Evolutionary conservation across 768 basidiomycete species (phyloP), one percentile per base, ranked within the genome.

Genomic region (Macrolepiota albuminosa): DNA sequence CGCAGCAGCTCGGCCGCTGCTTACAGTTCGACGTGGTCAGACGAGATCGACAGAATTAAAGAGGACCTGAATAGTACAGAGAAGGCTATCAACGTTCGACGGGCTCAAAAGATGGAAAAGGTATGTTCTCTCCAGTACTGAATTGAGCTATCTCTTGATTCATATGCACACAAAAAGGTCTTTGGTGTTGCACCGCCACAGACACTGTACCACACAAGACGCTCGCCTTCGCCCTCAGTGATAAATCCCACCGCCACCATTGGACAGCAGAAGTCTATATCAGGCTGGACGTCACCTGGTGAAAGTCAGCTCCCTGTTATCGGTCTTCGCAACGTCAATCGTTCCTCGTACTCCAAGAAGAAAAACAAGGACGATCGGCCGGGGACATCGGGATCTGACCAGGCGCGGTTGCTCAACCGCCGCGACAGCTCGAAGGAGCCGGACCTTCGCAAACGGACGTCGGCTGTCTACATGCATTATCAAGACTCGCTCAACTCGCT

Each of bases 31-130:
- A 69, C 72, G 4, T 84, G 83, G 84, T 73, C 73, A 11, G 82
- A 83, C 53, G 79, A 82, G 37, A 69, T 82, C 42, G 88, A 90
- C 61, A 78, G 88, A 36, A 70, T 85, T 46, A 88, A 83, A 71
- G 87, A 85, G 68, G 87, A 89, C 60, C 78, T 93, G 51, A 80
- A 85, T 65, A 84, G 84, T 33, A 78, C 75, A 63, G 90, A 93
- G 69, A 91, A 91, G 75, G 87, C 88, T 14, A 81, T 88, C 67
- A 89, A 89, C 66, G 90, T 94, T 49, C 80, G 85, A 52, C 75
- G 92, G 54, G 91, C 90, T 42, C 79, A 86, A 68, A 94, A 93
- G 73, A 93, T 94, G 90, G 90, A 93, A 73, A 88, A 89, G 84
- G 91, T 89, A 57, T 34, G 79, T 69, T 43, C 5, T n/a, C 10